Percentiles rank a stretch among this genome's conserved stretches.
Evolutionary conservation across 2,329 filamentous ascomycete genomes (phyloP).

Genomic region (Fusarium proliferatum): DNA sequence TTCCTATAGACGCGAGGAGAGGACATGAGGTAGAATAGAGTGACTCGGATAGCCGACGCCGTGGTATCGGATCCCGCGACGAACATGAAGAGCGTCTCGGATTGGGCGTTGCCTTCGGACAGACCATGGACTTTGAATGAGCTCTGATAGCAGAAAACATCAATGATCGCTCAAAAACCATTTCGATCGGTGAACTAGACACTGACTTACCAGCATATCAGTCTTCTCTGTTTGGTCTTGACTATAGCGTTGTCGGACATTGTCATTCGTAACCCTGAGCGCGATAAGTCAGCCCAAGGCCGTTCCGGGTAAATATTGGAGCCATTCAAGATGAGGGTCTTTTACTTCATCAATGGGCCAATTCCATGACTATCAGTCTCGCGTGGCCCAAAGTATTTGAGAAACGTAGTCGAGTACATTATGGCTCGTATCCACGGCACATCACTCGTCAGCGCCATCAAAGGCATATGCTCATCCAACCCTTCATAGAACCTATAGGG

Average conservation of each 20-base stretch:
- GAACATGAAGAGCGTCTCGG: background rate
- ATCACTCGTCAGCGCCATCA: background rate
- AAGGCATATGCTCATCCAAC: background rate
- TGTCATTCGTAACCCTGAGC: background rate
- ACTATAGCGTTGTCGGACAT: background rate
- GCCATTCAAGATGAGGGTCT: too few relatives aligned
- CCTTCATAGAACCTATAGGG: background rate
- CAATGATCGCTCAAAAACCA: too few relatives aligned
- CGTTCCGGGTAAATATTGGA: too few relatives aligned
- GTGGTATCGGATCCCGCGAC: constrained; percentile 6
- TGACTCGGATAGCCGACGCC: background rate
- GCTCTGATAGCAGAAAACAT: background rate
- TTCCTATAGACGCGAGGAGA: background rate
- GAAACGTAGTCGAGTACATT: background rate
- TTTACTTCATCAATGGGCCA: background rate
- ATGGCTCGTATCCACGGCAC: background rate
- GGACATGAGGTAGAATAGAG: background rate
- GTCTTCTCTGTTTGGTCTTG: background rate
- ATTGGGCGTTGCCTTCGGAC: background rate
- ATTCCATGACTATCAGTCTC: background rate
- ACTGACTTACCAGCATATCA: background rate
- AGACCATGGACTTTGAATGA: background rate
- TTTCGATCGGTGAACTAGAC: too few relatives aligned
- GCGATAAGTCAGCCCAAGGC: rapidly evolving
- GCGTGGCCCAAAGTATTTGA: background rate